phyloP scores from a whole-genome alignment of 2,329 filamentous ascomycete genomes.

The Claviceps sorghi region DNA sequence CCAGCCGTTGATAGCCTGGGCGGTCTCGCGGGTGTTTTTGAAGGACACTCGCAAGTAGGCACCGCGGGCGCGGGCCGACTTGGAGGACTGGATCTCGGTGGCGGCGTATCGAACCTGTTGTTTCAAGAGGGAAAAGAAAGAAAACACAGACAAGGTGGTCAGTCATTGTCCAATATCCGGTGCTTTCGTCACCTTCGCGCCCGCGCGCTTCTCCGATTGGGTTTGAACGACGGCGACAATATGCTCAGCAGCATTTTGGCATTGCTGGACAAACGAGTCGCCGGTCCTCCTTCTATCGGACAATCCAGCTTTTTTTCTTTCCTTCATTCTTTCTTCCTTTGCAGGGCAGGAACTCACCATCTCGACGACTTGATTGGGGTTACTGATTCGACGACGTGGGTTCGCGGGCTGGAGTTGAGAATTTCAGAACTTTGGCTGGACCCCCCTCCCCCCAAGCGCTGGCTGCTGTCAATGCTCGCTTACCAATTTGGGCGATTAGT shows the following conservation, averaged over 20 bases:
- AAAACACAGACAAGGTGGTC: slow-evolving; percentile 10
- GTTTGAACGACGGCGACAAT: not conserved
- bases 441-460: slow-evolving; percentile 22
- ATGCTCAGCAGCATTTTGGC: not conserved
- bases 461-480: slow-evolving; percentile 27
- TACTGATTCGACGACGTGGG: slow-evolving; percentile 39
- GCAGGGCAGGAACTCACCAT: slow-evolving; percentile 34
- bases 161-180: slow-evolving; percentile 5
- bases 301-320: not conserved
- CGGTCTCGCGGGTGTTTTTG: slow-evolving; percentile 99
- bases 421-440: slow-evolving; percentile 30
- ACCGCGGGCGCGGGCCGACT: slow-evolving; percentile 95
- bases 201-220: not conserved
- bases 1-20: slow-evolving; percentile 98
- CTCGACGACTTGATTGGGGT: slow-evolving; percentile 38
- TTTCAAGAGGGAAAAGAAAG: slow-evolving; percentile 3
- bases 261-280: not conserved
- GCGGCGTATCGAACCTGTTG: slow-evolving; percentile 87
- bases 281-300: not conserved
- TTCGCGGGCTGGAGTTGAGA: slow-evolving; percentile 31
- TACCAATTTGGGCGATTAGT: slow-evolving; percentile 24
- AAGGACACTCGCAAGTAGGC: slow-evolving; percentile 98
- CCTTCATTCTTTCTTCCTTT: not conserved
- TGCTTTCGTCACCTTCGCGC: not conserved
- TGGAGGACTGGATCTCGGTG: slow-evolving; percentile 70